Base-by-base conservation (phyloP, 2,329 filamentous ascomycete species). In the Pseudomassariella vexata region DNA sequence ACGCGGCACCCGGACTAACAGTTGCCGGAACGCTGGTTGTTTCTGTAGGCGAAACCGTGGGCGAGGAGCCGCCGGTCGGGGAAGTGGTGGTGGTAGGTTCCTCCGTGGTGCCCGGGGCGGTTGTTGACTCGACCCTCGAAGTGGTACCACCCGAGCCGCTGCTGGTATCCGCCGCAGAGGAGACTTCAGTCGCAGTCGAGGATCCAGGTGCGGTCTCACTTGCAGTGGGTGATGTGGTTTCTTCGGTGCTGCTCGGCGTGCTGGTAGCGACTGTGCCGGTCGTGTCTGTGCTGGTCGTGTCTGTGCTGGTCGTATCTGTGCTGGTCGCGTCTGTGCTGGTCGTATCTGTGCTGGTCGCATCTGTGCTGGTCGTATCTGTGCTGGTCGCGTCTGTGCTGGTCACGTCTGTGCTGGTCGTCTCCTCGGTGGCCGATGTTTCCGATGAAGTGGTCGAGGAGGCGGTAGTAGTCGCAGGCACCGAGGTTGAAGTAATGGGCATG, bases 21-120 rank as follows among this genome's bases (percentile, higher is more conserved):
- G 45, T 38, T 18, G 36, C 34, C 8, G 41, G 30, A 5, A 36
- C 30, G 20, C 39, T 38, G 26, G 30, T 34, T 18, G 12, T 26
- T n/a, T n/a, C n/a, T n/a, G n/a, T n/a, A n/a, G n/a, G n/a, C n/a
- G n/a, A n/a, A n/a, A n/a, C n/a, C n/a, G n/a, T n/a, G n/a, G n/a
- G n/a, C n/a, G n/a, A n/a, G n/a, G n/a, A n/a, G n/a, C n/a, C n/a
- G n/a, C n/a, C n/a, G n/a, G n/a, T n/a, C n/a, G n/a, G n/a, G n/a
- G n/a, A n/a, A n/a, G n/a, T n/a, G n/a, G n/a, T n/a, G n/a, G n/a
- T n/a, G n/a, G n/a, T n/a, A n/a, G n/a, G n/a, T n/a, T n/a, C n/a
- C n/a, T n/a, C n/a, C n/a, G n/a, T n/a, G n/a, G n/a, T n/a, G n/a
- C n/a, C n/a, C n/a, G n/a, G n/a, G n/a, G n/a, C n/a, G n/a, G n/a